phyloP scores from a whole-genome alignment of 805 yeast species.

The Saccharomycopsis javanensis region DNA sequence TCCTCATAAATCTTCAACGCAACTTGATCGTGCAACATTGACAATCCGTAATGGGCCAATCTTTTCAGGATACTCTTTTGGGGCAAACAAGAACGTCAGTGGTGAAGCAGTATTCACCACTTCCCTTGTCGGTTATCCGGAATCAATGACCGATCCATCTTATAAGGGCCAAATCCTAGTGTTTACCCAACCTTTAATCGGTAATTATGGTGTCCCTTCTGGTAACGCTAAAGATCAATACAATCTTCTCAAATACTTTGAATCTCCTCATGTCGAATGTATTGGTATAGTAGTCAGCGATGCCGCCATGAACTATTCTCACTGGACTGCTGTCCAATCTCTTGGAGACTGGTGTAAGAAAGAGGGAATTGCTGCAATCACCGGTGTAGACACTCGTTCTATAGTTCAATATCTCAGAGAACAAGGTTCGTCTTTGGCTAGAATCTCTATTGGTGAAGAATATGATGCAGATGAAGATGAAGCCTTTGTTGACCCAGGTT shows the following conservation, averaged over 20 bases:
- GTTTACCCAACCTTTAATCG: constrained; percentile 94
- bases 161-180: constrained; percentile 95
- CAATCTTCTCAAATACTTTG: constrained; percentile 82
- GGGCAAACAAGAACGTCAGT: constrained; percentile 83
- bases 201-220: constrained; percentile 97
- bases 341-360: constrained; percentile 93
- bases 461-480: constrained; percentile 89
- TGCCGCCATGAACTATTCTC: constrained; percentile 92
- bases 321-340: constrained; percentile 98
- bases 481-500: constrained; percentile 84
- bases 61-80: constrained; percentile 88
- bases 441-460: constrained; percentile 82
- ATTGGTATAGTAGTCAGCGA: constrained; percentile 95
- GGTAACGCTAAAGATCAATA: constrained; percentile 70
- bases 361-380: constrained; percentile 90
- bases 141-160: constrained; percentile 98
- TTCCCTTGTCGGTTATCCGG: constrained; percentile 96
- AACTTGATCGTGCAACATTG: constrained; percentile 73
- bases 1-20: constrained; percentile 5
- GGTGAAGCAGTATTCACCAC: constrained; percentile 99
- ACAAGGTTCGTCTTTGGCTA: constrained; percentile 89
- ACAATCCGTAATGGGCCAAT: constrained; percentile 90
- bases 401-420: constrained; percentile 89
- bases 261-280: constrained; percentile 85
- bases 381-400: constrained; percentile 96